A percentile compares a stretch with the other conserved stretches of the same genome.
Evolutionary conservation across 768 basidiomycete species (phyloP).

Genomic region (Suillus occidentalis): DNA sequence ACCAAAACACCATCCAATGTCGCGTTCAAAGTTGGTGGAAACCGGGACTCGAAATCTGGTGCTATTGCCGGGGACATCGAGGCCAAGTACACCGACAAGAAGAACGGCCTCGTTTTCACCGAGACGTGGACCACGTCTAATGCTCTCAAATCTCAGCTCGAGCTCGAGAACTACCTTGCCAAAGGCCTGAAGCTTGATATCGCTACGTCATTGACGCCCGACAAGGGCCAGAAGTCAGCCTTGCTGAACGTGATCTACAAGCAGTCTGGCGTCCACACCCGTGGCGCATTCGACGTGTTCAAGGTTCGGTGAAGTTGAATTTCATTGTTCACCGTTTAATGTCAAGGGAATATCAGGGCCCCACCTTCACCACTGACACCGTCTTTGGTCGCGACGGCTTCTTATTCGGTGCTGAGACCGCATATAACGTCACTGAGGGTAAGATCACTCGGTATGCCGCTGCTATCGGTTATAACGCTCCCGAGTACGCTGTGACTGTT

Average conservation of each 20-base stretch:
- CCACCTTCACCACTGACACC: conserved; percentile 94
- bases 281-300: conserved; percentile 89
- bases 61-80: conserved; percentile 89
- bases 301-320: conserved; percentile 56
- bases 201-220: conserved; percentile 77
- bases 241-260: conserved; percentile 87
- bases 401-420: conserved; percentile 93
- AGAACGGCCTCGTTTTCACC: conserved; percentile 92
- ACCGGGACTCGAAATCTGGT: conserved; percentile 70
- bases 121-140: conserved; percentile 96
- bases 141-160: conserved; percentile 85
- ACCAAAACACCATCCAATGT: conserved; percentile 87
- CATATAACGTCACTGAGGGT: conserved; percentile 95
- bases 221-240: conserved; percentile 84
- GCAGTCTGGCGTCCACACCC: conserved; percentile 93
- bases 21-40: conserved; percentile 90
- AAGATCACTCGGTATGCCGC: conserved; percentile 89
- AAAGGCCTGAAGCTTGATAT: conserved; percentile 97
- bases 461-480: conserved; percentile 93
- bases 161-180: conserved; percentile 96
- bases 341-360: conserved; percentile 58
- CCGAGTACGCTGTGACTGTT: conserved; percentile 91
- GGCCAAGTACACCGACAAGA: conserved; percentile 89
- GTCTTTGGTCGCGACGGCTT: conserved; percentile 96
- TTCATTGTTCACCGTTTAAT: conserved; percentile 2